These are phyloP conservation scores for Euphorbia corollata DNA, from an alignment of 441 rosid genomes.

Conservation along the genomic window DNA sequence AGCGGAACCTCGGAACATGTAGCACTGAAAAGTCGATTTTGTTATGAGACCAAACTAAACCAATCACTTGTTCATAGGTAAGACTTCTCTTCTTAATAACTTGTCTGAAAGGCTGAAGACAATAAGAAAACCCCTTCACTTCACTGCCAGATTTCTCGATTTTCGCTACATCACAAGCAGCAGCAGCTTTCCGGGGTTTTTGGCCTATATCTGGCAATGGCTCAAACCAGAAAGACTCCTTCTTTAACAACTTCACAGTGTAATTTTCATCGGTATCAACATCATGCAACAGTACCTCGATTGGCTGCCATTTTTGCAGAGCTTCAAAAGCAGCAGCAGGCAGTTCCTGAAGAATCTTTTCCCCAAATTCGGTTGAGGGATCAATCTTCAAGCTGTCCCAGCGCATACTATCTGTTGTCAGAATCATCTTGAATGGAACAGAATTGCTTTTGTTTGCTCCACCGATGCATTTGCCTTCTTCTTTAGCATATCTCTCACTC, in stretches of 20 bases:
- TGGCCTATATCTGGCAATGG: slow-evolving; percentile 27
- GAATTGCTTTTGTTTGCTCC: slow-evolving; percentile 18
- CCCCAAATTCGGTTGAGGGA: slow-evolving; percentile 23
- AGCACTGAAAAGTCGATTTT: slow-evolving; percentile 15
- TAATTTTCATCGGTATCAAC: slow-evolving; percentile 24
- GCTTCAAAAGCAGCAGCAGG: slow-evolving; percentile 12
- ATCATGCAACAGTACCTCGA: slow-evolving; percentile 21
- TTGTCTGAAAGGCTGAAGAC: slow-evolving; percentile 27
- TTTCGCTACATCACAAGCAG: not conserved
- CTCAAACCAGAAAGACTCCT: slow-evolving; percentile 32
- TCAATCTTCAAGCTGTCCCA: slow-evolving; percentile 32
- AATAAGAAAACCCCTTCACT: slow-evolving; percentile 20
- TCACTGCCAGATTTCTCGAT: not conserved
- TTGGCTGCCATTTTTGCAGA: slow-evolving; percentile 17
- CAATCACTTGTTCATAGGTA: slow-evolving; percentile 22
- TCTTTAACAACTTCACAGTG: slow-evolving; percentile 23
- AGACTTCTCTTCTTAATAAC: slow-evolving; percentile 24
- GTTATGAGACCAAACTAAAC: slow-evolving; percentile 23
- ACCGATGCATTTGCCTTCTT: not conserved
- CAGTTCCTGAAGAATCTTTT: slow-evolving; percentile 21
- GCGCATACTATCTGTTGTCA: slow-evolving; percentile 24
- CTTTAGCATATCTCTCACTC: not conserved
- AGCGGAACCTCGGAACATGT: slow-evolving; percentile 3
- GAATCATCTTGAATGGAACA: slow-evolving; percentile 13
- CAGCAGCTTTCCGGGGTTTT: slow-evolving; percentile 2